Evolutionary conservation across 805 yeast genomes (phyloP).

Genomic region (Suhomyces canberraensis): DNA sequence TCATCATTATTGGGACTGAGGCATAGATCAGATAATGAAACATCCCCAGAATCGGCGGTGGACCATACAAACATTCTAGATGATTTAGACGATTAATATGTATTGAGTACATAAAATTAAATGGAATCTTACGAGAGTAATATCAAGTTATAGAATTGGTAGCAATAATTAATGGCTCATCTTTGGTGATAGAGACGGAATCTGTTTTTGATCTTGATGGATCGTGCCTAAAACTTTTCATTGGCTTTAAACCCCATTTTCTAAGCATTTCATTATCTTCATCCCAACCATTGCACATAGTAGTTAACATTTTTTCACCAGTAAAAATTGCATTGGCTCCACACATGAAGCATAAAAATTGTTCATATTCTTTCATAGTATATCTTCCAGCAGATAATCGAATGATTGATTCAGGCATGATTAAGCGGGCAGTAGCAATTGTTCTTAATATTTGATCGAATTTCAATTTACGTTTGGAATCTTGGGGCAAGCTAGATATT

Average conservation of each 20-base stretch:
- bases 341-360: constrained; percentile 68
- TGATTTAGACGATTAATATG: constrained; percentile 6
- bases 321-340: constrained; percentile 82
- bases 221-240: constrained; percentile 29
- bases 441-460: constrained; percentile 65
- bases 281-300: constrained; percentile 82
- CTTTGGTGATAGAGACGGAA: too few species aligned
- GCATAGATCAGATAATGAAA: background rate
- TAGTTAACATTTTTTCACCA: constrained; percentile 77
- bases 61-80: constrained; percentile 7
- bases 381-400: constrained; percentile 80
- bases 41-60: constrained; percentile 4
- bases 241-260: constrained; percentile 66
- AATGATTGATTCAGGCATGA: constrained; percentile 70
- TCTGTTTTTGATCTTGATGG: too few species aligned
- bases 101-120: background rate
- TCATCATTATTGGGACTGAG: constrained; percentile 12
- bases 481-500: constrained; percentile 32
- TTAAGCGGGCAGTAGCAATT: constrained; percentile 69
- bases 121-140: too few species aligned
- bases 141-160: too few species aligned
- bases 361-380: constrained; percentile 76
- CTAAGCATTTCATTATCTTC: constrained; percentile 67
- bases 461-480: constrained; percentile 40
- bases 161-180: too few species aligned